phyloP scores from a whole-genome alignment of 257 asterid species.

The Galeopsis tetrahit region DNA sequence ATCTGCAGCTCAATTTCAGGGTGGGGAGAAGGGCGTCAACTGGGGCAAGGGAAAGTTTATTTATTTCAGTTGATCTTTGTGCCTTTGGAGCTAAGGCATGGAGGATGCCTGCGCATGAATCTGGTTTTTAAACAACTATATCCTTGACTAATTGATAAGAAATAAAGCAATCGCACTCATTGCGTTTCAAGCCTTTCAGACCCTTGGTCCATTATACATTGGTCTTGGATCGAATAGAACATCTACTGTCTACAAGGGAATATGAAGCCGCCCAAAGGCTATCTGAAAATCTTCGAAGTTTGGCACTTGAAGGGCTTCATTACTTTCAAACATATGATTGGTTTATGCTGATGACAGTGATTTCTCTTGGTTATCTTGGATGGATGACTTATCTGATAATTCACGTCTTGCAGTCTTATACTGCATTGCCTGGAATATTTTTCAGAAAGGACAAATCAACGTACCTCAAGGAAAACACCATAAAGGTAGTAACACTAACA shows the following conservation, averaged over 20 bases:
- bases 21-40: too few species aligned
- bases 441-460: constrained; percentile 52
- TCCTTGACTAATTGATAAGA: constrained; percentile 67
- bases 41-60: neutral
- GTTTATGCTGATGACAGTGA: constrained; percentile 90
- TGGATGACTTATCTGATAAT: constrained; percentile 89
- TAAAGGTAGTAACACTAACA: constrained; percentile 56
- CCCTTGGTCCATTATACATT: constrained; percentile 62
- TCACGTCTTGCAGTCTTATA: constrained; percentile 86
- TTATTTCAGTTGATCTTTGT: constrained; percentile 13
- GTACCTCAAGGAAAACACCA: constrained; percentile 44
- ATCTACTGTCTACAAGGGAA: constrained; percentile 57
- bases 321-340: constrained; percentile 97
- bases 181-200: constrained; percentile 84
- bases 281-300: constrained; percentile 78
- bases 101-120: constrained; percentile 17
- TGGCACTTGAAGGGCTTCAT: constrained; percentile 89
- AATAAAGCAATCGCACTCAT: constrained; percentile 65
- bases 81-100: neutral
- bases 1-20: too few species aligned
- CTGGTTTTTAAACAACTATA: constrained; percentile 27
- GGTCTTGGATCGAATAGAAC: constrained; percentile 67
- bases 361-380: constrained; percentile 91
- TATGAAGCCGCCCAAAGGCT: constrained; percentile 68
- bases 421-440: constrained; percentile 58